These are phyloP conservation scores for Raffaelea ambrosiae DNA, from an alignment of 2,329 filamentous ascomycete genomes.

Conservation along the genomic window DNA sequence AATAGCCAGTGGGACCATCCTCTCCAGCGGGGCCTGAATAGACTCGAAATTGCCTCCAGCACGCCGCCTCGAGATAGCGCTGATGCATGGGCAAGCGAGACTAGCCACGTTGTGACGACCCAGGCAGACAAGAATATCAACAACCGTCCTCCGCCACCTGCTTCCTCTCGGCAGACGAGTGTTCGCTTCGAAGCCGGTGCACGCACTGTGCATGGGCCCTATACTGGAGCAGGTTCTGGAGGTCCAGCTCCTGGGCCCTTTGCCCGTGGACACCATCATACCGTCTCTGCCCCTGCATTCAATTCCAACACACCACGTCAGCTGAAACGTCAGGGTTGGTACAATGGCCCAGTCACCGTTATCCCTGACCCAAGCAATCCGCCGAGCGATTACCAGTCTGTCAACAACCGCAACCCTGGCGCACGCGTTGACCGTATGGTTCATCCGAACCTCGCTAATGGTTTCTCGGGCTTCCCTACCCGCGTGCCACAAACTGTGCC, in stretches of 20 bases:
- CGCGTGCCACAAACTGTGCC: conserved; percentile 12
- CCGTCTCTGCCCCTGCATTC: conserved; percentile 49
- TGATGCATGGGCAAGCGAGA: conserved; percentile 48
- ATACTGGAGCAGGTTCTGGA: neutral
- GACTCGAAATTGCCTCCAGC: conserved; percentile 52
- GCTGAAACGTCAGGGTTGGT: conserved; percentile 64
- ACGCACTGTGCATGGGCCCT: conserved; percentile 18
- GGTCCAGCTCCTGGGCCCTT: neutral
- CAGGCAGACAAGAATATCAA: conserved; percentile 37
- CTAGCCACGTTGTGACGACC: conserved; percentile 44
- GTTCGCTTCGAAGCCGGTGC: conserved; percentile 48
- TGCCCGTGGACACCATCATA: conserved; percentile 41
- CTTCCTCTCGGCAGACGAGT: conserved; percentile 19
- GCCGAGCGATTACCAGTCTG: neutral
- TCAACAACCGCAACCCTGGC: conserved; percentile 17
- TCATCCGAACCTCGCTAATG: conserved; percentile 38
- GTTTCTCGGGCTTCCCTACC: conserved; percentile 13
- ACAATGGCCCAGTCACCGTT: conserved; percentile 42
- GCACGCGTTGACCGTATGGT: conserved; percentile 44
- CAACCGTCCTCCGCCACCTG: neutral
- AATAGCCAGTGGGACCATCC: conserved; percentile 51
- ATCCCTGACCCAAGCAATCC: neutral
- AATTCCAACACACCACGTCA: conserved; percentile 46
- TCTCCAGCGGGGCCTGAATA: conserved; percentile 56
- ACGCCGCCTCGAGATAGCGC: conserved; percentile 44